Evolutionary conservation across 148 eudicot genomes (phyloP).

Genomic region (Beta vulgaris): DNA sequence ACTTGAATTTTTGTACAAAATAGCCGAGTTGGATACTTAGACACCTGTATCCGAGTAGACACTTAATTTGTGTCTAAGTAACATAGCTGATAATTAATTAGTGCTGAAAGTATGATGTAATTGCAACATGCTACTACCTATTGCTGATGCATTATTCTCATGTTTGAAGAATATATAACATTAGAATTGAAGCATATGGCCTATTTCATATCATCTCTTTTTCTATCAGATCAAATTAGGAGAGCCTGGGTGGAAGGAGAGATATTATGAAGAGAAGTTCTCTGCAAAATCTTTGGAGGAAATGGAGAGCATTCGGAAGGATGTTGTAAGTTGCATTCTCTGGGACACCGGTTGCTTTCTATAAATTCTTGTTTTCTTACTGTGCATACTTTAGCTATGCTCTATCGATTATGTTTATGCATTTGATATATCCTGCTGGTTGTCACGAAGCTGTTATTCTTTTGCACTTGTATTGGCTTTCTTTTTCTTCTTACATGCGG

Average conservation of each 20-base stretch:
- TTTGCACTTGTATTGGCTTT: not conserved
- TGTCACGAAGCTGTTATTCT: not conserved
- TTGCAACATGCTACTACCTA: no score
- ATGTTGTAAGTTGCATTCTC: slow-evolving; percentile 67
- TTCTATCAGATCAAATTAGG: slow-evolving; percentile 72
- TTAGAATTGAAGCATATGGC: not conserved
- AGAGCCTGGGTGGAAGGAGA: slow-evolving; percentile 90
- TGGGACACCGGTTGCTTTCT: not conserved
- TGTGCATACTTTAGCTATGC: not conserved
- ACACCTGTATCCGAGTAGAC: no score
- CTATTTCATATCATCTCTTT: not conserved
- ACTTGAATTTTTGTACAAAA: no score
- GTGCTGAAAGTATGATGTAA: no score
- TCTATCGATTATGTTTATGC: not conserved
- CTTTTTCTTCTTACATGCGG: not conserved
- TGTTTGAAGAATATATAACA: not conserved
- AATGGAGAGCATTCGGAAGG: slow-evolving; percentile 59
- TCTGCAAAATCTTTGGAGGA: slow-evolving; percentile 70
- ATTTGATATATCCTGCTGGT: not conserved
- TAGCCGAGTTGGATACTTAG: no score
- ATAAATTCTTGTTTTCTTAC: not conserved
- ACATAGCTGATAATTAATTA: no score
- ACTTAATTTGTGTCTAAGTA: no score
- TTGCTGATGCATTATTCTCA: not conserved
- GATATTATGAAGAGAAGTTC: slow-evolving; percentile 93